Evolutionary conservation across 768 basidiomycete species (phyloP), one percentile per base, ranked within the genome.

Genomic region (Rhodotorula paludigena): DNA sequence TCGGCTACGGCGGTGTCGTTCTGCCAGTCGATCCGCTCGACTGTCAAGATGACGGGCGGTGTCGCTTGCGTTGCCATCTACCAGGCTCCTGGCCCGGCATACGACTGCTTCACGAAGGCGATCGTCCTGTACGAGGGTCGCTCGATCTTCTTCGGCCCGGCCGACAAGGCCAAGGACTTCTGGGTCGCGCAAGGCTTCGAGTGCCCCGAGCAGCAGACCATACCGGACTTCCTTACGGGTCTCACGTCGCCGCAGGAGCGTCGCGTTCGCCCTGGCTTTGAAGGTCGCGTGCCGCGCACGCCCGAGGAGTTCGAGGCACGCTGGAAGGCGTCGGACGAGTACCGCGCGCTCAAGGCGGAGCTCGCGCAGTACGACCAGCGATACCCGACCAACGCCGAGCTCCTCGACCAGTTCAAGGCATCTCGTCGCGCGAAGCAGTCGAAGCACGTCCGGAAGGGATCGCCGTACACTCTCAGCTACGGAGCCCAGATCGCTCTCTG

Each of bases 101-200:
- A 79, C 75, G 71, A 80, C 18, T 77, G 78, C 48, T 91, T 94
- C 76, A 90, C 92, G 81, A 89, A 92, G 78, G 86, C 89, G 32
- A 85, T 86, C 74, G 84, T 90, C 45, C 54, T 55, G 2, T 85
- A 87, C 78, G 87, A 87, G 11, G 87, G 89, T 8, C 80, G 81
- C 52, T 85, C 86, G 82, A 85, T 84, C 33, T 92, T 87, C 80
- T 90, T 84, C 60, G 89, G 89, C 4, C 85, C 85, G 10, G 84
- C 84, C 7, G 79, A 82, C 53, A 77, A 83, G 66, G 90, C 89
- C 0, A 81, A 84, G 56, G 80, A 84, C 63, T 89, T 89, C 77
- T 89, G 90, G 80, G 84, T 87, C 63, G 82, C 66, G 83, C 88
- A 81, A 85, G 77, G 69, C 25, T 73, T 58, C 78, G 83, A 84